Percentiles rank a stretch among this genome's conserved stretches.
Evolutionary conservation across 2,329 filamentous ascomycete genomes (phyloP).

Genomic region (Microsporum ferrugineum): DNA sequence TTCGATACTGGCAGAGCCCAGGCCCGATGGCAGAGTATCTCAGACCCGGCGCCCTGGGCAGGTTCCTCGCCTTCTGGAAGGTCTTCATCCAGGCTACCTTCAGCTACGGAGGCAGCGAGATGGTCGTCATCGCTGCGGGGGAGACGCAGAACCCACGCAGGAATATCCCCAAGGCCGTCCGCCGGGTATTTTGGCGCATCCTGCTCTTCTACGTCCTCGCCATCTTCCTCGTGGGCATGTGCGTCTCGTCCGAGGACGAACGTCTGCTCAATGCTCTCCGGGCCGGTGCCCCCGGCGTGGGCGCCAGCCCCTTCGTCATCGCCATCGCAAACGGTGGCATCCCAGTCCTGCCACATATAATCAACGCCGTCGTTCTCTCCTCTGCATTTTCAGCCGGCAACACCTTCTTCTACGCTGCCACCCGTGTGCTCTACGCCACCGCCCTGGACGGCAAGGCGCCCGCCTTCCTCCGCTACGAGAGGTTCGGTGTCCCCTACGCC

Average conservation of each 20-base stretch:
- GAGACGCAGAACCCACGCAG: conserved; percentile 37
- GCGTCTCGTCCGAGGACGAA: conserved; percentile 29
- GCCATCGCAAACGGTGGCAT: conserved; percentile 39
- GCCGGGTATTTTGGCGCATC: conserved; percentile 37
- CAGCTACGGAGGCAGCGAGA: conserved; percentile 42
- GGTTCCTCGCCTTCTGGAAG: conserved; percentile 44
- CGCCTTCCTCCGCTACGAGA: conserved; percentile 17
- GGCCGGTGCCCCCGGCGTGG: conserved; percentile 26
- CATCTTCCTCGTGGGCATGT: conserved; percentile 27
- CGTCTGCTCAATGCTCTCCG: conserved; percentile 24
- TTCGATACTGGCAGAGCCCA: conserved; percentile 40
- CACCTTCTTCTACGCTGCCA: conserved; percentile 28
- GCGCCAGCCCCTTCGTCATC: conserved; percentile 44
- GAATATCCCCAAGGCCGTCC: conserved; percentile 33
- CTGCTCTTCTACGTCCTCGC: conserved; percentile 30
- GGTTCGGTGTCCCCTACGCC: conserved; percentile 12
- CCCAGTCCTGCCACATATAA: conserved; percentile 25
- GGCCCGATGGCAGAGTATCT: conserved; percentile 36
- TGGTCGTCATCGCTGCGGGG: conserved; percentile 39
- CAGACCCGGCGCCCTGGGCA: conserved; percentile 31
- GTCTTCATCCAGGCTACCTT: conserved; percentile 40
- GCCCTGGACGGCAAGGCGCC: conserved; percentile 32
- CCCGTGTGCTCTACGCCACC: conserved; percentile 29
- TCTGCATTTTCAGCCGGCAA: conserved; percentile 36
- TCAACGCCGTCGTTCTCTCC: conserved; percentile 32